Conservation (phyloP, 306 rosid species). For the Fragaria iinumae region DNA sequence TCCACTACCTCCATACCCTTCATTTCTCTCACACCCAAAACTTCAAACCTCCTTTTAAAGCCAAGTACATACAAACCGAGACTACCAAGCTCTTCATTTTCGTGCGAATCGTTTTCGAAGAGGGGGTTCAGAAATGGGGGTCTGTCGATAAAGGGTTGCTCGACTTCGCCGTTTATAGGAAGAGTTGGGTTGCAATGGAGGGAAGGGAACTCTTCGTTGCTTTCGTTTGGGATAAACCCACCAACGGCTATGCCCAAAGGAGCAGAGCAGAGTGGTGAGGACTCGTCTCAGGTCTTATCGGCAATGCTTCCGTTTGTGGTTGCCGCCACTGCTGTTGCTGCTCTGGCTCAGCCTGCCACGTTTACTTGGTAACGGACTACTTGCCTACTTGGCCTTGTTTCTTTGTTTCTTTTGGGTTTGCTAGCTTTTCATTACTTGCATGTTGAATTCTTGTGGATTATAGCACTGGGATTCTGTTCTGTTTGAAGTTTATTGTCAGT, state of each 20-base stretch:
- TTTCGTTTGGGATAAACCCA: slow-evolving; percentile 54
- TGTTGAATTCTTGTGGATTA: slow-evolving; percentile 6
- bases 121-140: slow-evolving; percentile 30
- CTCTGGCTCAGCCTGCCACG: slow-evolving; percentile 85
- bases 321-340: slow-evolving; percentile 82
- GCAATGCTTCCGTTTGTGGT: slow-evolving; percentile 95
- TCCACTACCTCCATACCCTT: slow-evolving; percentile 31
- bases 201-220: slow-evolving; percentile 50
- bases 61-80: slow-evolving; percentile 1
- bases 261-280: slow-evolving; percentile 27
- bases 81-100: neutral
- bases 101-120: slow-evolving; percentile 20
- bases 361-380: slow-evolving; percentile 60
- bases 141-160: slow-evolving; percentile 44
- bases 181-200: slow-evolving; percentile 47
- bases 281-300: slow-evolving; percentile 68
- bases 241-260: slow-evolving; percentile 27
- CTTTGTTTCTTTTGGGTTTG: neutral
- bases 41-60: neutral
- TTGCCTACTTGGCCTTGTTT: neutral
- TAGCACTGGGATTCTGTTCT: neutral
- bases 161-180: slow-evolving; percentile 51
- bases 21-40: slow-evolving; percentile 18
- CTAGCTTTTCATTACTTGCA: neutral
- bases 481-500: neutral